A percentile compares a stretch with the other conserved stretches of the same genome.
phyloP scores from a whole-genome alignment of 108 stramenopile species.

The Stephanodiscus triporus region DNA sequence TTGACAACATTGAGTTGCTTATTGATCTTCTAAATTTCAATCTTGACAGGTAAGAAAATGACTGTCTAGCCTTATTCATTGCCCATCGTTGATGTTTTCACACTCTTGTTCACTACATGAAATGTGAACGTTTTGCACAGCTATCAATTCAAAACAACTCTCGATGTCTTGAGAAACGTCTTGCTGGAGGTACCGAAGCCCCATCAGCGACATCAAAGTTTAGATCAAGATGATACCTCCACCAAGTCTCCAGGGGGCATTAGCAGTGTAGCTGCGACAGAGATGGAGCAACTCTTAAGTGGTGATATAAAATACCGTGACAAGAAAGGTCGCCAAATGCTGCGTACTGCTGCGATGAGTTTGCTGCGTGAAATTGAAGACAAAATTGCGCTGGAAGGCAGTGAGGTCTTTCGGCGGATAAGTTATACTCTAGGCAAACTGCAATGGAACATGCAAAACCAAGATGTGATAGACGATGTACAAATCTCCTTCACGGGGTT shows the following conservation, averaged over 20 bases:
- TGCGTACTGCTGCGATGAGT: constrained; percentile 35
- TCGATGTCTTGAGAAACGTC: constrained; percentile 54
- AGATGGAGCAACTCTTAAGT: constrained; percentile 46
- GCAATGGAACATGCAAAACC: constrained; percentile 48
- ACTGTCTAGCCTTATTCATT: not conserved
- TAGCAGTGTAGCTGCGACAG: constrained; percentile 38
- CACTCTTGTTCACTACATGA: not conserved
- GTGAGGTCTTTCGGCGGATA: constrained; percentile 37
- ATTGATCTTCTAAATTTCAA: constrained; percentile 48
- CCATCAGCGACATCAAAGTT: constrained; percentile 24
- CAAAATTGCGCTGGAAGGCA: constrained; percentile 24
- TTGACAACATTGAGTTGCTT: constrained; percentile 48
- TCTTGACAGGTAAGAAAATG: constrained; percentile 27
- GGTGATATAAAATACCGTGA: constrained; percentile 21
- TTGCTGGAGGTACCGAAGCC: constrained; percentile 51
- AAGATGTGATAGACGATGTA: constrained; percentile 43
- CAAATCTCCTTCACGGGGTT: constrained; percentile 53
- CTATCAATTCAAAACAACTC: constrained; percentile 56
- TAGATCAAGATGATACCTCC: constrained; percentile 17
- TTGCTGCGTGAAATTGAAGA: constrained; percentile 46
- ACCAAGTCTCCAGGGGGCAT: constrained; percentile 17
- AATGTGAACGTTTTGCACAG: not conserved
- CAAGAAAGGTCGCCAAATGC: constrained; percentile 38
- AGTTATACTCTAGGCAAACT: constrained; percentile 43
- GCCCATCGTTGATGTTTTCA: not conserved